Percentiles rank a stretch among this genome's conserved stretches.
These are phyloP conservation scores for Rhizophagus prolifer DNA, from an alignment of 192 early-diverging fungal species.

Conservation along the genomic window DNA sequence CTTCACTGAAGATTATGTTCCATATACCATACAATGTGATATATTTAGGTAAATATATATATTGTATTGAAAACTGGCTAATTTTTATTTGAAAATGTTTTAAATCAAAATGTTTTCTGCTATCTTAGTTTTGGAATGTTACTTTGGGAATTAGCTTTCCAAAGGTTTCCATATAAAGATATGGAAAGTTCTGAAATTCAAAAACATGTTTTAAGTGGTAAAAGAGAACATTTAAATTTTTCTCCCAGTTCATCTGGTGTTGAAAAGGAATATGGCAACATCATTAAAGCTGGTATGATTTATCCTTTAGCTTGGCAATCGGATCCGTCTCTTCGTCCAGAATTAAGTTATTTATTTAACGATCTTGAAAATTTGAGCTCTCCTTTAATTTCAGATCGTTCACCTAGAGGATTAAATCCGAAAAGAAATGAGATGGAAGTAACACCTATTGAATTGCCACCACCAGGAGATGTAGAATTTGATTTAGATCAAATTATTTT, in stretches of 20 bases:
- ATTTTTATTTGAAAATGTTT: neutral
- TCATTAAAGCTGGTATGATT: neutral
- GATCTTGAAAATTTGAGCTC: no score
- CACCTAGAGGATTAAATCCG: neutral
- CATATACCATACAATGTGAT: no score
- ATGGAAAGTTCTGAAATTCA: neutral
- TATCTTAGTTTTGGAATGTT: constrained; percentile 1
- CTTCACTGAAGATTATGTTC: no score
- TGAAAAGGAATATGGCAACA: neutral
- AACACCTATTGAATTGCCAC: no score
- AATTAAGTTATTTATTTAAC: no score
- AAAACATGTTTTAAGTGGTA: neutral
- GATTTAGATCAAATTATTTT: neutral
- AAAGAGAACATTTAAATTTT: neutral
- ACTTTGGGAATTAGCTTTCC: neutral
- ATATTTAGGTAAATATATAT: no score
- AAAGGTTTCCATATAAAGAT: neutral
- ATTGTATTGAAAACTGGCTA: neutral
- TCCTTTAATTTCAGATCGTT: no score
- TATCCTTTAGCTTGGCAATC: neutral
- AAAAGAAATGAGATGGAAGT: neutral
- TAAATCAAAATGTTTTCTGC: neutral
- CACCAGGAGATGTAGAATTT: neutral
- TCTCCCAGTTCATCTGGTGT: neutral
- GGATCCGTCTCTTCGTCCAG: no score